These are phyloP conservation scores for Cardamine chenopodiifolia DNA, from an alignment of 345 rosid species.

Conservation along the genomic window DNA sequence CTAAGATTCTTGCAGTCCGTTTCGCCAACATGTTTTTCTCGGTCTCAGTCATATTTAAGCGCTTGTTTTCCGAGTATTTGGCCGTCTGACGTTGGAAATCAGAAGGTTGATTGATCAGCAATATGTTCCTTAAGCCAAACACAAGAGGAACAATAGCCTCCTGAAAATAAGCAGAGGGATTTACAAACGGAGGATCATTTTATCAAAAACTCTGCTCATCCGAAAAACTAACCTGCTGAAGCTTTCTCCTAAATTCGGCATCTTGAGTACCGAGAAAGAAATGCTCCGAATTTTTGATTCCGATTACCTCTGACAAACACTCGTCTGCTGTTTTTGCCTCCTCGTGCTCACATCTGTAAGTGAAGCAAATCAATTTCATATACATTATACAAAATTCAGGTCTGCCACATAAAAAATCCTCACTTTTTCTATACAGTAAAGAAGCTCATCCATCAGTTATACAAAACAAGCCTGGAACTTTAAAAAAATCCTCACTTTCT, in stretches of 20 bases:
- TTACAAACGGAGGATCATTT: neutral
- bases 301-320: slow-evolving; percentile 70
- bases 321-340: slow-evolving; percentile 60
- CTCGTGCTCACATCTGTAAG: slow-evolving; percentile 78
- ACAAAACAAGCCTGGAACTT: neutral
- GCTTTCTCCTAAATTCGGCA: slow-evolving; percentile 62
- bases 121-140: slow-evolving; percentile 70
- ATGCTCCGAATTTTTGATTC: slow-evolving; percentile 66
- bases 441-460: neutral
- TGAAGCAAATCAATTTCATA: slow-evolving; percentile 17
- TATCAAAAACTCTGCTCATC: neutral
- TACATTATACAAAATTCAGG: neutral
- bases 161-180: slow-evolving; percentile 45
- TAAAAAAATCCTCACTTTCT: neutral
- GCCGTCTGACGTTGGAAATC: slow-evolving; percentile 64
- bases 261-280: slow-evolving; percentile 92
- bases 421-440: neutral
- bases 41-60: slow-evolving; percentile 52
- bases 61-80: slow-evolving; percentile 61
- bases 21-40: slow-evolving; percentile 55
- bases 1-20: slow-evolving; percentile 46
- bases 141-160: slow-evolving; percentile 79
- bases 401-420: neutral
- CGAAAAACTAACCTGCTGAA: slow-evolving; percentile 56
- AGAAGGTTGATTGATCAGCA: slow-evolving; percentile 83